Percentiles rank a stretch among this genome's conserved stretches.
Evolutionary conservation across 495 filamentous ascomycete species (phyloP).

Genomic region (Hypoxylon lienhwacheense): DNA sequence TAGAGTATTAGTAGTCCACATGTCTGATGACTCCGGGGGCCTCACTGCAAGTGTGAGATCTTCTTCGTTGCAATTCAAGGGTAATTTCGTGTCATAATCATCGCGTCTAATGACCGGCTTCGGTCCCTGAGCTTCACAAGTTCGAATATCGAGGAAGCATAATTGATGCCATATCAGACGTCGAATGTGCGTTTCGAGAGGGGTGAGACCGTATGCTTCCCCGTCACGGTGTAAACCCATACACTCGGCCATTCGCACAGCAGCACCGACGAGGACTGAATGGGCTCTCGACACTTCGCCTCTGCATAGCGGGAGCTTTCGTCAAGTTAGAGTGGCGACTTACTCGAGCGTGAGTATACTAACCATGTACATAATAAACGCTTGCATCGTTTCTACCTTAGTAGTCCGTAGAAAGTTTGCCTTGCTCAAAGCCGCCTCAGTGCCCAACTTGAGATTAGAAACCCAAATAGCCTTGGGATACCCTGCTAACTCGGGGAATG

Average conservation of each 20-base stretch:
- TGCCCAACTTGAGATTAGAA: slow-evolving; percentile 61
- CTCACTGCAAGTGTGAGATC: slow-evolving; percentile 50
- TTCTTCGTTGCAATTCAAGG: slow-evolving; percentile 66
- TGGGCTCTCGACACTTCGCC: slow-evolving; percentile 70
- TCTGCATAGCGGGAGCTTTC: slow-evolving; percentile 68
- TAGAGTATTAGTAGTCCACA: slow-evolving; percentile 69
- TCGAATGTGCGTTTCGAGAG: slow-evolving; percentile 71
- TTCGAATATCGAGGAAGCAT: slow-evolving; percentile 73
- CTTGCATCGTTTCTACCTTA: slow-evolving; percentile 70
- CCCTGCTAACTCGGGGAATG: slow-evolving; percentile 52
- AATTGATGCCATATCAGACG: slow-evolving; percentile 77
- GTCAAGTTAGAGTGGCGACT: slow-evolving; percentile 14
- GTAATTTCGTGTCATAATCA: slow-evolving; percentile 70
- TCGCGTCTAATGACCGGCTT: slow-evolving; percentile 65
- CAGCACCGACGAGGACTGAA: slow-evolving; percentile 68
- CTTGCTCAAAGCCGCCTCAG: slow-evolving; percentile 64
- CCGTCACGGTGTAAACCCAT: slow-evolving; percentile 77
- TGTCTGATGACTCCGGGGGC: slow-evolving; percentile 47
- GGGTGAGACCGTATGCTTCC: slow-evolving; percentile 60
- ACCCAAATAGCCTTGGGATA: slow-evolving; percentile 56
- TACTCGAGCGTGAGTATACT: slow-evolving; percentile 23
- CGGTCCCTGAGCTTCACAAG: slow-evolving; percentile 75
- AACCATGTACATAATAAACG: slow-evolving; percentile 73
- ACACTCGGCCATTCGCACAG: slow-evolving; percentile 72
- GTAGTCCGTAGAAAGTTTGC: slow-evolving; percentile 71